phyloP scores from a whole-genome alignment of 176 grass and related monocot species.

The Musa beccarii region DNA sequence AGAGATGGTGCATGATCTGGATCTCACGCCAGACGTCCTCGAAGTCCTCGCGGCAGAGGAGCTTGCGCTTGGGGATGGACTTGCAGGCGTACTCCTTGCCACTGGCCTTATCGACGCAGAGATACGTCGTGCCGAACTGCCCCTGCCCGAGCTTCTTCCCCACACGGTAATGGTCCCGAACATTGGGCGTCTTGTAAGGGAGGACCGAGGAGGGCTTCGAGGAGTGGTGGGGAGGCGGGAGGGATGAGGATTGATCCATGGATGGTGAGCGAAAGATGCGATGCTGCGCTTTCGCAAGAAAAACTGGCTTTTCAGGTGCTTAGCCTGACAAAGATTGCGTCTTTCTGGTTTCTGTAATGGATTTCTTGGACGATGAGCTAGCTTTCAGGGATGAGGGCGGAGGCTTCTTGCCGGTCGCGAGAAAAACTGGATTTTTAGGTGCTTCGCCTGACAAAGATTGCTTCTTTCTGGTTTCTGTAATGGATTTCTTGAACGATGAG shows the following conservation, averaged over 20 bases:
- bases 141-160: conserved; percentile 97
- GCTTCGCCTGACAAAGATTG: background rate
- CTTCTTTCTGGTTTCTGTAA: background rate
- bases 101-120: conserved; percentile 65
- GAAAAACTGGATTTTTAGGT: background rate
- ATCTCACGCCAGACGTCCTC: conserved; percentile 82
- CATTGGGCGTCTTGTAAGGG: conserved; percentile 73
- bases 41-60: conserved; percentile 90
- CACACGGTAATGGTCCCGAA: conserved; percentile 83
- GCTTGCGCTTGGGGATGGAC: conserved; percentile 94
- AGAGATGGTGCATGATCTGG: conserved; percentile 55
- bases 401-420: background rate
- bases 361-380: background rate
- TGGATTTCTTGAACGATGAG: background rate
- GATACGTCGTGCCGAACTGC: conserved; percentile 91
- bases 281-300: background rate
- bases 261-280: background rate
- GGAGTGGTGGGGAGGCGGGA: conserved; percentile 17
- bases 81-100: conserved; percentile 81
- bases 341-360: background rate
- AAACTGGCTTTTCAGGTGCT: background rate
- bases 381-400: background rate
- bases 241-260: background rate
- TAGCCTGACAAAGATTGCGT: background rate
- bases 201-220: conserved; percentile 55